A percentile compares a stretch with the other conserved stretches of the same genome.
phyloP scores from a whole-genome alignment of 1,284 basidiomycete species.

The Lentinus polychrous region DNA sequence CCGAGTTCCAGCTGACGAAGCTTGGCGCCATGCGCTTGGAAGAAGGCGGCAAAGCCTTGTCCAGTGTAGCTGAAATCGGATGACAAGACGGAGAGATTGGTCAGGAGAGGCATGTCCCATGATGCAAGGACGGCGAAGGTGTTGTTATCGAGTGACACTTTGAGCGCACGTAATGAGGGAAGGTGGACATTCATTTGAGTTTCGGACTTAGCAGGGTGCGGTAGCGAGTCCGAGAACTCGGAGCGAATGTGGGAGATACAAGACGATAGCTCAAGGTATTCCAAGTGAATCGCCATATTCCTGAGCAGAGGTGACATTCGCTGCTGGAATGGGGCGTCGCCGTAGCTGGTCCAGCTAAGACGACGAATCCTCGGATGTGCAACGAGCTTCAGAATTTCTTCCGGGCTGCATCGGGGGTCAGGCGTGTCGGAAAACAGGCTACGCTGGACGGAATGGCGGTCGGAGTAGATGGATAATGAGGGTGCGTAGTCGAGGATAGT shows the following conservation, averaged over 20 bases:
- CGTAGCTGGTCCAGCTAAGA: constrained; percentile 66
- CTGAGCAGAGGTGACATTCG: constrained; percentile 48
- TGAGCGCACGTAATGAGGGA: constrained; percentile 56
- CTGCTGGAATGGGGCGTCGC: constrained; percentile 52
- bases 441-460: constrained; percentile 55
- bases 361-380: constrained; percentile 50
- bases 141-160: constrained; percentile 61
- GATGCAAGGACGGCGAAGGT: constrained; percentile 57
- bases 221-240: constrained; percentile 18
- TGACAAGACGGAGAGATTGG: constrained; percentile 57
- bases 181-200: constrained; percentile 29
- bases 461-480: constrained; percentile 50
- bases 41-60: constrained; percentile 56
- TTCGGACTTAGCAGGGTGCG: constrained; percentile 18
- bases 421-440: constrained; percentile 36
- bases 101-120: constrained; percentile 52
- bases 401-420: constrained; percentile 40
- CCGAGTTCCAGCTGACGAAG: constrained; percentile 63
- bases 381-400: constrained; percentile 50
- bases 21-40: constrained; percentile 53
- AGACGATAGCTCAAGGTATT: constrained; percentile 53
- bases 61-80: constrained; percentile 63
- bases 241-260: constrained; percentile 24
- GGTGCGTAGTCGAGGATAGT: constrained; percentile 60
- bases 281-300: constrained; percentile 40